Evolutionary conservation across 1,139 yeast genomes (phyloP).

Genomic region (Arxiozyma slooffiae): DNA sequence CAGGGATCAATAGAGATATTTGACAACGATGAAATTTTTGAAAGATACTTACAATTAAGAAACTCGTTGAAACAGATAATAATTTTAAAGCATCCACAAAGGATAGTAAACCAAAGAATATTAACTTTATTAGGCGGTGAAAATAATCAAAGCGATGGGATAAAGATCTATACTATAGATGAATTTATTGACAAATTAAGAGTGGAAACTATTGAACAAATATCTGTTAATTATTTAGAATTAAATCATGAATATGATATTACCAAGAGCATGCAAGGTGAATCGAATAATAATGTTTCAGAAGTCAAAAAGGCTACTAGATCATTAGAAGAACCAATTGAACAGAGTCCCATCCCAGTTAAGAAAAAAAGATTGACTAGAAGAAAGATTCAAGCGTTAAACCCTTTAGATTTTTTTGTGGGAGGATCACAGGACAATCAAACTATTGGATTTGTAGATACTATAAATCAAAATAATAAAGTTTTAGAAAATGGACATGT

Average conservation of each 20-base stretch:
- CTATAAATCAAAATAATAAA: too few species aligned
- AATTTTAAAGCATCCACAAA: neutral
- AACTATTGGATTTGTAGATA: too few species aligned
- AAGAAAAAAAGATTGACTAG: slow-evolving; percentile 20
- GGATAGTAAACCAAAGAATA: neutral
- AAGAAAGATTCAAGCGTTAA: slow-evolving; percentile 25
- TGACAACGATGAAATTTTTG: neutral
- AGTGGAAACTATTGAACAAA: neutral
- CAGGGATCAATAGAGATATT: neutral
- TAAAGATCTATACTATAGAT: neutral
- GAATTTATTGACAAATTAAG: neutral
- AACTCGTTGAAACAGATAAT: neutral
- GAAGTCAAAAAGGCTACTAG: neutral
- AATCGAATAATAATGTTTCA: neutral
- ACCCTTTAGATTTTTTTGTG: slow-evolving; percentile 32
- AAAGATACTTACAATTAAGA: neutral
- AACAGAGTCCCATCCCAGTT: slow-evolving; percentile 2
- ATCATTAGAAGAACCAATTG: slow-evolving; percentile 1
- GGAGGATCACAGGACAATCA: slow-evolving; percentile 23
- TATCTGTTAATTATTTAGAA: neutral
- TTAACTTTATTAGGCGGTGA: neutral
- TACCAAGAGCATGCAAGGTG: neutral
- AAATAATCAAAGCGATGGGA: too few species aligned
- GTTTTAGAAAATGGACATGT: neutral
- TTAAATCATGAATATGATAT: neutral